These are phyloP conservation scores for Fusarium palustre DNA, from an alignment of 2,329 filamentous ascomycete genomes.

Conservation along the genomic window DNA sequence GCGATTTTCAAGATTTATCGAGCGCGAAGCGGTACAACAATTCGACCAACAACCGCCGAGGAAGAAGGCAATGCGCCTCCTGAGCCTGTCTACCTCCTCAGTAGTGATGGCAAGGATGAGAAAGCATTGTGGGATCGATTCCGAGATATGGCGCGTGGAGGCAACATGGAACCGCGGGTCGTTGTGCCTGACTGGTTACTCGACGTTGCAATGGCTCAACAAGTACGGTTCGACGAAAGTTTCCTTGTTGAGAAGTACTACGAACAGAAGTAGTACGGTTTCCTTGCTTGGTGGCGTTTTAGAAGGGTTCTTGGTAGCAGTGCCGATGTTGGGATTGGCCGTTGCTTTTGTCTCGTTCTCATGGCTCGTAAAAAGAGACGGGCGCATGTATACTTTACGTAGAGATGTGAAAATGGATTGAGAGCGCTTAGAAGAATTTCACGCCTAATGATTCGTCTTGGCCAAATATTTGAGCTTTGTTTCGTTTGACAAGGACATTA, in stretches of 20 bases:
- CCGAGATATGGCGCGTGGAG: conserved; percentile 78
- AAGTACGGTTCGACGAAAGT: conserved; percentile 74
- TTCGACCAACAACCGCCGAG: conserved; percentile 72
- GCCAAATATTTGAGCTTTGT: conserved; percentile 94
- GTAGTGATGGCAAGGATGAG: conserved; percentile 74
- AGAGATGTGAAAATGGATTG: conserved; percentile 31
- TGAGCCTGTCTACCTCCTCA: conserved; percentile 86
- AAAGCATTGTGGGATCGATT: conserved; percentile 83
- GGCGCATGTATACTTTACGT: conserved; percentile 29
- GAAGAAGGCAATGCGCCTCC: conserved; percentile 70
- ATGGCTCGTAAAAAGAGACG: conserved; percentile 7
- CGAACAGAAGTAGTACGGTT: conserved; percentile 26
- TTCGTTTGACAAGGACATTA: conserved; percentile 84
- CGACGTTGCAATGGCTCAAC: conserved; percentile 88
- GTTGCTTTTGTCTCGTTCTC: conserved; percentile 12
- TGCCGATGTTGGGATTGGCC: conserved; percentile 21
- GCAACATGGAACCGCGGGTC: conserved; percentile 83
- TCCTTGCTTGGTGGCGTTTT: conserved; percentile 41
- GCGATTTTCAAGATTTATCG: conserved; percentile 83
- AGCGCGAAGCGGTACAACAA: conserved; percentile 75
- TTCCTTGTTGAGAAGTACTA: conserved; percentile 67
- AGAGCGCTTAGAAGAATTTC: conserved; percentile 84
- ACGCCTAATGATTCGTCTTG: conserved; percentile 88
- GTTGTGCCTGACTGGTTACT: conserved; percentile 91
- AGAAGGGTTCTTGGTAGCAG: conserved; percentile 19